Conservation (phyloP, 257 asterid species). For the Solanum raphanifolium region DNA sequence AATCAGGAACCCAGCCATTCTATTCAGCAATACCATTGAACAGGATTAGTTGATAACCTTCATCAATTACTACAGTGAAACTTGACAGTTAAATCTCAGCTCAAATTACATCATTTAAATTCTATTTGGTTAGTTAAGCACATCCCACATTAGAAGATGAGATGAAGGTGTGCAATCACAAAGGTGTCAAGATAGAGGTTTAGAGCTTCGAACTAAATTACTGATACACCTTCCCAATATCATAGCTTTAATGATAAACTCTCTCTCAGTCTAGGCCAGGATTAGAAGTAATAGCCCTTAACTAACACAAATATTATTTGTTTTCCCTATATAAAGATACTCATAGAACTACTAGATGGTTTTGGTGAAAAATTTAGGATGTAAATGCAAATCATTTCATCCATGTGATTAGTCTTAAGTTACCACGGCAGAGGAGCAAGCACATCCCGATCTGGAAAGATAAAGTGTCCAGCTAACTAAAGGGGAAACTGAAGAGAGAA, state of each 20-base stretch:
- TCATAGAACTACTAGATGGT: neutral
- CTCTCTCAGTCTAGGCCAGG: neutral
- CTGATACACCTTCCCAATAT: neutral
- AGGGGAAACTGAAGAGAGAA: slow-evolving; percentile 1
- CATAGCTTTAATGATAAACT: neutral
- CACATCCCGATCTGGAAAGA: neutral
- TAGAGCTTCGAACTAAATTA: neutral
- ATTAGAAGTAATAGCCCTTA: neutral
- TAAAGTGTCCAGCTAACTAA: neutral
- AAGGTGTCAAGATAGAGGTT: neutral
- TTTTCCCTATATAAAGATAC: neutral
- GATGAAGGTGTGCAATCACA: neutral
- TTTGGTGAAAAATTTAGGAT: neutral
- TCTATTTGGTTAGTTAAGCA: neutral
- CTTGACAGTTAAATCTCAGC: neutral
- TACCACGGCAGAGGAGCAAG: neutral
- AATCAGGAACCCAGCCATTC: neutral
- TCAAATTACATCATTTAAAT: neutral
- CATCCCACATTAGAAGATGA: neutral
- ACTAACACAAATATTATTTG: neutral
- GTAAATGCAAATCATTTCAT: neutral
- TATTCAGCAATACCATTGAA: neutral
- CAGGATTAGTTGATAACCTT: neutral
- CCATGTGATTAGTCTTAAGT: neutral
- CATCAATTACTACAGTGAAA: neutral